phyloP scores from a whole-genome alignment of 164 flowering plant genomes.

The Aristolochia californica region DNA sequence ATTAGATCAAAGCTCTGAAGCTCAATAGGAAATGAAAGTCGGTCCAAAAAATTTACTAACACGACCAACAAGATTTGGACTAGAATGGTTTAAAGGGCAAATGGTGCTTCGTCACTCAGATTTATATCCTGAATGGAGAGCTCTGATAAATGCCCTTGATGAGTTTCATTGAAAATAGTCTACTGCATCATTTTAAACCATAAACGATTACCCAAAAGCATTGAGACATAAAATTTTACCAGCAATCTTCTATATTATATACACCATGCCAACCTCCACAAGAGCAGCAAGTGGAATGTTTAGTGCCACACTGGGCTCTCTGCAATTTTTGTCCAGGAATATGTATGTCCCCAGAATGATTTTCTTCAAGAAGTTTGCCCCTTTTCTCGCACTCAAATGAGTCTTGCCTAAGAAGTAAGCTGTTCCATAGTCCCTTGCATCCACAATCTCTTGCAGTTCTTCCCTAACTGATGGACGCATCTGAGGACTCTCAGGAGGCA shows the following conservation, averaged over 20 bases:
- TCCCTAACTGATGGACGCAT: constrained; percentile 30
- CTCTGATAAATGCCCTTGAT: too few relatives aligned
- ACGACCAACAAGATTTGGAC: too few relatives aligned
- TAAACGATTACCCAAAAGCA: too few relatives aligned
- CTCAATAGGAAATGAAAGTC: too few relatives aligned
- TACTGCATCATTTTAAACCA: too few relatives aligned
- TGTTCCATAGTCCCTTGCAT: constrained; percentile 64
- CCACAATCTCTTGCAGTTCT: constrained; percentile 48
- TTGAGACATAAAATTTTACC: too few relatives aligned
- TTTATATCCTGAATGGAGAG: too few relatives aligned
- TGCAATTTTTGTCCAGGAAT: constrained; percentile 45
- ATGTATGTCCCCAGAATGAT: constrained; percentile 32
- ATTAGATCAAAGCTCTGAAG: too few relatives aligned
- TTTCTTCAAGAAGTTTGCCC: constrained; percentile 32
- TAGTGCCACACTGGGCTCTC: constrained; percentile 46
- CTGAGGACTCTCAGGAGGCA: constrained; percentile 35
- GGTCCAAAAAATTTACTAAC: too few relatives aligned
- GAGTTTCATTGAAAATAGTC: too few relatives aligned
- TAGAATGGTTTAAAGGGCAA: too few relatives aligned
- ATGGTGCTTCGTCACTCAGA: too few relatives aligned
- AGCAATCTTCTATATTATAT: constrained; percentile 15
- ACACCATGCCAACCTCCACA: constrained; percentile 58
- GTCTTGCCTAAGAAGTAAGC: constrained; percentile 55
- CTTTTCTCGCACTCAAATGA: constrained; percentile 30
- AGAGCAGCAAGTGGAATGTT: constrained; percentile 67